Evolutionary conservation across 1,139 yeast genomes (phyloP).

Genomic region (Yamadazyma friedrichii): DNA sequence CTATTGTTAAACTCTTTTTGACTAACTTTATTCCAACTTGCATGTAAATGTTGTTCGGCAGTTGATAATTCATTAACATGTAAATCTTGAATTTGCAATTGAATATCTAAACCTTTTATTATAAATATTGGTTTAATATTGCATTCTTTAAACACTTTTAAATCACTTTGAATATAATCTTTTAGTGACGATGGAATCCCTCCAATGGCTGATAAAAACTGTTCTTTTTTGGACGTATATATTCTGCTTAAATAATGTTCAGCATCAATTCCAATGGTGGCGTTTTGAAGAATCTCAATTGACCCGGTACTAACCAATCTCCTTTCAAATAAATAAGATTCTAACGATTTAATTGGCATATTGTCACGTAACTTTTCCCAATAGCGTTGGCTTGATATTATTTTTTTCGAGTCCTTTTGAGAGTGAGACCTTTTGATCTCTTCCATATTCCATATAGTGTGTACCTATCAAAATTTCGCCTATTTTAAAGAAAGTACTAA

Average conservation of each 20-base stretch:
- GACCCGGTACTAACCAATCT: slow-evolving; percentile 63
- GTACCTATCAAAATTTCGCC: not conserved
- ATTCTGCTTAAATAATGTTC: slow-evolving; percentile 71
- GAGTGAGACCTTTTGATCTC: not conserved
- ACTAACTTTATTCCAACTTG: slow-evolving; percentile 45
- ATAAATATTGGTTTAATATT: slow-evolving; percentile 77
- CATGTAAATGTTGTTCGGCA: slow-evolving; percentile 46
- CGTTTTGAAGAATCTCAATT: slow-evolving; percentile 62
- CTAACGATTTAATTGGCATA: slow-evolving; percentile 67
- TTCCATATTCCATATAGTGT: not conserved
- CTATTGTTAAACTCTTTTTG: slow-evolving; percentile 18
- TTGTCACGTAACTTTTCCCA: not conserved
- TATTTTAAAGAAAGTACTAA: too few species aligned
- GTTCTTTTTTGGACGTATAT: slow-evolving; percentile 65
- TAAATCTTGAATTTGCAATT: slow-evolving; percentile 27
- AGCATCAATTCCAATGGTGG: slow-evolving; percentile 82
- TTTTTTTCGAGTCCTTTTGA: too few species aligned
- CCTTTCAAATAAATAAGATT: slow-evolving; percentile 68
- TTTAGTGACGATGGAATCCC: slow-evolving; percentile 73
- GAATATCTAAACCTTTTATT: slow-evolving; percentile 55
- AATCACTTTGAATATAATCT: slow-evolving; percentile 59
- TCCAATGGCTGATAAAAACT: slow-evolving; percentile 75
- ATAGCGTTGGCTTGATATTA: not conserved
- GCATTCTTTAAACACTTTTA: slow-evolving; percentile 57
- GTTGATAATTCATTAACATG: slow-evolving; percentile 42